Evolutionary conservation across 176 grass and related monocot species (phyloP).

Genomic region (Phoenix roebelenii): DNA sequence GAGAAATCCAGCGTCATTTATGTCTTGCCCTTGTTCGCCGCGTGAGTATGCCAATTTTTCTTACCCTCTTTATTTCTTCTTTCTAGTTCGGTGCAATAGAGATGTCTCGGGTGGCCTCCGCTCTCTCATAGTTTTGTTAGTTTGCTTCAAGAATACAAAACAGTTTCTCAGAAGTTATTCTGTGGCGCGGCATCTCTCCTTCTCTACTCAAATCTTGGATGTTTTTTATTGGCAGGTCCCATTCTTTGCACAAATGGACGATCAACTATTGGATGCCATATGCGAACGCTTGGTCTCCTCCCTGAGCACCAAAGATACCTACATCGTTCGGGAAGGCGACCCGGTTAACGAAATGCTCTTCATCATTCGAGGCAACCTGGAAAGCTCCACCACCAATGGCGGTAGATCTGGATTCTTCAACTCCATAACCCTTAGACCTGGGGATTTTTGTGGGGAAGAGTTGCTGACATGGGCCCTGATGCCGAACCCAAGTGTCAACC

Average conservation of each 20-base stretch:
- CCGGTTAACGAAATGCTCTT: constrained; percentile 84
- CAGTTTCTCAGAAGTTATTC: too few relatives aligned
- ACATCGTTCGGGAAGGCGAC: constrained; percentile 81
- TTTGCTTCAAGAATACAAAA: too few relatives aligned
- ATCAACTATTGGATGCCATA: constrained; percentile 86
- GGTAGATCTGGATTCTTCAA: constrained; percentile 88
- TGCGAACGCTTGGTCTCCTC: constrained; percentile 82
- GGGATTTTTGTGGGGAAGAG: constrained; percentile 97
- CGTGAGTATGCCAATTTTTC: constrained; percentile 19
- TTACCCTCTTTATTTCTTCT: neutral
- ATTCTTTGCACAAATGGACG: constrained; percentile 98
- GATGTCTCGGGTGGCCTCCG: too few relatives aligned
- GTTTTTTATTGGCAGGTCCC: constrained; percentile 35
- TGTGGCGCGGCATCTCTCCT: too few relatives aligned
- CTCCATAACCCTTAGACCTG: constrained; percentile 73
- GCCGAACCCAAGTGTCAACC: constrained; percentile 76
- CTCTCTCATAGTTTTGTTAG: too few relatives aligned
- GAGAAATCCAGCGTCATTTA: constrained; percentile 90
- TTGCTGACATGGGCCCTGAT: constrained; percentile 88
- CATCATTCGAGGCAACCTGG: constrained; percentile 79
- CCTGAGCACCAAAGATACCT: constrained; percentile 83
- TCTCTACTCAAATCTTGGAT: too few relatives aligned
- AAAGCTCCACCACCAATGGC: constrained; percentile 91
- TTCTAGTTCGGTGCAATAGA: neutral
- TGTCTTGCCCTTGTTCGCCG: constrained; percentile 83